A percentile compares a stretch with the other conserved stretches of the same genome.
phyloP scores from a whole-genome alignment of 768 basidiomycete species.

The Tricholoma sp. region DNA sequence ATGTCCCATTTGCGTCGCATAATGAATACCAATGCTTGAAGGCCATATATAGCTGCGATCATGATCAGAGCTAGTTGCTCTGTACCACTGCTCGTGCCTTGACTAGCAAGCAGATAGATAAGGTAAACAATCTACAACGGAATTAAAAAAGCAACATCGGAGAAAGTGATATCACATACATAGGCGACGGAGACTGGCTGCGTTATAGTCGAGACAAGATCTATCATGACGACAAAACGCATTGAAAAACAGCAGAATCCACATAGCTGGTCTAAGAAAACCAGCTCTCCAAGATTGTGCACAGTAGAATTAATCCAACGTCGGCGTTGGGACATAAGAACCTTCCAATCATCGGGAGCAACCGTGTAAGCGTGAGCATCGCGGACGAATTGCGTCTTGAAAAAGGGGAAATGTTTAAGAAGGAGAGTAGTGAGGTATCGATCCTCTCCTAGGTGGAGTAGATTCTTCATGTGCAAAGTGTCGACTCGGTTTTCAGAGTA shows the following conservation, averaged over 20 bases:
- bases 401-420: constrained; percentile 90
- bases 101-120: constrained; percentile 65
- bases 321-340: constrained; percentile 91
- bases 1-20: constrained; percentile 96
- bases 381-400: constrained; percentile 93
- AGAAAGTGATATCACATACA: constrained; percentile 43
- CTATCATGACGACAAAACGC: constrained; percentile 97
- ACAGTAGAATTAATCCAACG: constrained; percentile 99
- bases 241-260: constrained; percentile 99
- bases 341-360: constrained; percentile 93
- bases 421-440: constrained; percentile 95
- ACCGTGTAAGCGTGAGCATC: constrained; percentile 94
- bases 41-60: constrained; percentile 91
- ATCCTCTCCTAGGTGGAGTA: constrained; percentile 97
- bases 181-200: constrained; percentile 88
- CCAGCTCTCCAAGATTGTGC: constrained; percentile 91
- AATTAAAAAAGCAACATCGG: constrained; percentile 10
- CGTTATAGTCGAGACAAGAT: constrained; percentile 81
- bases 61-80: constrained; percentile 84
- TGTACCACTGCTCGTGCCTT: constrained; percentile 56
- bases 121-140: constrained; percentile 74
- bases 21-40: constrained; percentile 89
- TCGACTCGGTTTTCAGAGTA: constrained; percentile 97
- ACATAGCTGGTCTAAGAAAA: constrained; percentile 88
- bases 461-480: constrained; percentile 98